These are phyloP conservation scores for Fagopyrum tataricum DNA, from an alignment of 148 eudicot genomes.

Conservation along the genomic window DNA sequence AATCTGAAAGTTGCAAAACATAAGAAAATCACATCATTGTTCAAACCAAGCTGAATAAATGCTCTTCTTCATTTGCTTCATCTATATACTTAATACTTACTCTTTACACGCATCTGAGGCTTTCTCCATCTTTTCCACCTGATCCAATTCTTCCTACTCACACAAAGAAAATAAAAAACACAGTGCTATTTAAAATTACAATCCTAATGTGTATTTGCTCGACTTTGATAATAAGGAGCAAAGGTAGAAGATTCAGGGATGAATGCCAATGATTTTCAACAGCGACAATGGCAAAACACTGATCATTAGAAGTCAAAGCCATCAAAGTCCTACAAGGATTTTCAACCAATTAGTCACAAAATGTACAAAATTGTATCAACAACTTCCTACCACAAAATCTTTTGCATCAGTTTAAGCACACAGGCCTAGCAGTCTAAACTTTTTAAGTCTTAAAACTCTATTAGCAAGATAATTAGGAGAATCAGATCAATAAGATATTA, in stretches of 20 bases:
- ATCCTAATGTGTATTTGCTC: neutral
- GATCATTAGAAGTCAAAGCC: neutral
- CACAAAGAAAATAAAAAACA: neutral
- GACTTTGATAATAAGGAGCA: neutral
- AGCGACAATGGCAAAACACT: neutral
- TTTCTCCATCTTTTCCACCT: constrained; percentile 54
- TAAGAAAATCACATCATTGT: neutral
- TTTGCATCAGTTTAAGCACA: neutral
- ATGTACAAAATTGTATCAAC: neutral
- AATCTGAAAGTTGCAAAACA: constrained; percentile 32
- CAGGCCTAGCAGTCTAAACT: neutral
- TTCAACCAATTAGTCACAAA: neutral
- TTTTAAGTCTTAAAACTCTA: neutral
- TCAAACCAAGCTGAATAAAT: neutral
- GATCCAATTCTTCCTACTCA: constrained; percentile 77
- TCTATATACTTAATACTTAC: constrained; percentile 60
- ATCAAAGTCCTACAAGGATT: neutral
- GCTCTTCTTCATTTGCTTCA: neutral
- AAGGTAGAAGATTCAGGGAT: neutral
- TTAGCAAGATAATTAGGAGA: neutral
- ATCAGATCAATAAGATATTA: neutral
- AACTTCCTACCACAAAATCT: neutral
- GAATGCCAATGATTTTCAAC: neutral
- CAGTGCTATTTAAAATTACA: neutral
- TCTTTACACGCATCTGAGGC: constrained; percentile 69